phyloP scores from a whole-genome alignment of 331 rosid species.

The Quercus tomentella region DNA sequence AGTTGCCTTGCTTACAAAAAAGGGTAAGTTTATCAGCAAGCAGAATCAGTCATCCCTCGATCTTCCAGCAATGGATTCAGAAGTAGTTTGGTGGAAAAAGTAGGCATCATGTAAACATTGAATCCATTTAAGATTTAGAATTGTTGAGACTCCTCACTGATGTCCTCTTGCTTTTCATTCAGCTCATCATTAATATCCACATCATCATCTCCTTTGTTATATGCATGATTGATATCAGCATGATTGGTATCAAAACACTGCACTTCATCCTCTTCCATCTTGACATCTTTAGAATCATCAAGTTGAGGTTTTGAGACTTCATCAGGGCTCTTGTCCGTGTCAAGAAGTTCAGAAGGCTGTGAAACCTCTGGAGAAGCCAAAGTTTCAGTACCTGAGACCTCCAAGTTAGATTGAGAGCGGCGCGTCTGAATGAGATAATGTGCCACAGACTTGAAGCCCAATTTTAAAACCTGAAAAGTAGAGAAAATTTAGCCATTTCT shows the following conservation, averaged over 20 bases:
- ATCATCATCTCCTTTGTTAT: too few relatives aligned
- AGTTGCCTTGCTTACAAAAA: too few relatives aligned
- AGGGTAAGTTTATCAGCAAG: not conserved
- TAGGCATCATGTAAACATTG: not conserved
- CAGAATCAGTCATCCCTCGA: not conserved
- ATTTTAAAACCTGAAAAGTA: conserved; percentile 36
- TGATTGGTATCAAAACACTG: too few relatives aligned
- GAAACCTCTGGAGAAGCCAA: conserved; percentile 17
- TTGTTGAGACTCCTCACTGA: too few relatives aligned
- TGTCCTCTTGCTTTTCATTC: too few relatives aligned
- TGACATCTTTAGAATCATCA: not conserved
- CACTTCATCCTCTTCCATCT: not conserved
- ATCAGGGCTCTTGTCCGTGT: not conserved
- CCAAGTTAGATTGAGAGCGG: conserved; percentile 11
- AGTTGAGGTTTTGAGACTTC: not conserved
- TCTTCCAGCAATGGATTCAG: not conserved
- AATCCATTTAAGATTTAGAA: too few relatives aligned
- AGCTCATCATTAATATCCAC: too few relatives aligned
- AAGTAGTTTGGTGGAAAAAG: not conserved
- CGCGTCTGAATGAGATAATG: conserved; percentile 71
- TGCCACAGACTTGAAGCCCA: conserved; percentile 88
- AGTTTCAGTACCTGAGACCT: conserved; percentile 27
- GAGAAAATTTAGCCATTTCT: conserved; percentile 12
- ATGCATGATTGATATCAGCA: too few relatives aligned
- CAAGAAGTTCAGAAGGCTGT: conserved; percentile 1